Base-by-base conservation (phyloP, 2,329 filamentous ascomycete species). In the Arthrobotrys megalospora region DNA sequence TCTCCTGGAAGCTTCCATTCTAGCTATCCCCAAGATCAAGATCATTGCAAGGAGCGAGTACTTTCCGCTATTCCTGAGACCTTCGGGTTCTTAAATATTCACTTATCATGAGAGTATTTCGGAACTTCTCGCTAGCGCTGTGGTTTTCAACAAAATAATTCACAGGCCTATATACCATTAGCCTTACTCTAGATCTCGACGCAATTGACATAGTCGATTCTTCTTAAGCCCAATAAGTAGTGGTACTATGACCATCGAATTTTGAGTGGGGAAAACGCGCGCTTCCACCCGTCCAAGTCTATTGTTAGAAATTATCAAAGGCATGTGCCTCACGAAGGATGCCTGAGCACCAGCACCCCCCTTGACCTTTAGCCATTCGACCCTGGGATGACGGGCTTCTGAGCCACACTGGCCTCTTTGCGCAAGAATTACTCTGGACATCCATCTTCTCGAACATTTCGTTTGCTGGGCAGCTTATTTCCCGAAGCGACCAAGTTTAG, bases 401-500 rank as follows among this genome's bases (percentile, higher is more conserved):
- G 69, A 65, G 36, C 69, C 58, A 34, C 34, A 34, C 36, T 7
- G 36, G n/a, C 60, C 36, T 21, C 24, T 34, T 62, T 67, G 55
- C 62, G 52, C 52, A 75, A 75, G 45, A 53, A 53, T 41, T 12
- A 28, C 34, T 64, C 14, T 11, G 50, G 14, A 45, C 45, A 28
- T 32, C 32, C 64, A 36, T 53, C 60, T 77, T 70, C 65, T 77
- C 28, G 58, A 69, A 77, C 10, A 16, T 47, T 36, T 19, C 62
- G 64, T 66, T 71, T 65, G 65, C 58, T 58, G 58, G 50, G 36
- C 55, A 60, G 16, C 64, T 72, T 78, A 78, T 78, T 78, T 72
- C 75, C 75, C 75, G 75, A 78, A 78, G 75, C 75, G 75, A 78
- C 75, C 19, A 66, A 75, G 60, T 68, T 75, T 52, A 75, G 70